Percentiles rank a stretch among this genome's conserved stretches.
Conservation (phyloP, 192 early-diverging fungal species). For the Neocallimastix lanati region DNA sequence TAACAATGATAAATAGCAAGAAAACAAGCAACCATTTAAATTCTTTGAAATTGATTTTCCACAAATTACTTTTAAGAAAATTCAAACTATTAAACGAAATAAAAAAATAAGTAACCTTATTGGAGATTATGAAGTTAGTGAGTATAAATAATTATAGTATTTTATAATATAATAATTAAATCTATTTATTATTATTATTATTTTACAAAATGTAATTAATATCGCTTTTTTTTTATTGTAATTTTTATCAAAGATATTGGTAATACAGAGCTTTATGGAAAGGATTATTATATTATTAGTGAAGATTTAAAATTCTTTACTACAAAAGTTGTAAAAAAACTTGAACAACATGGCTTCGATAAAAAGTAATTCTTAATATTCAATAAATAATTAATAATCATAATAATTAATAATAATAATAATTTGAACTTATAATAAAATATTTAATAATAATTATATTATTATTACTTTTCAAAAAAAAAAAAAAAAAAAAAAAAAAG, state of each 20-base stretch:
- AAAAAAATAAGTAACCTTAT: constrained; percentile 15
- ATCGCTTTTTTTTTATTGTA: not conserved
- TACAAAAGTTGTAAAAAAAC: constrained; percentile 27
- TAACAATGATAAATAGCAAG: constrained; percentile 2
- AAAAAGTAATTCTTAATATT: not conserved
- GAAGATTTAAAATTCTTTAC: constrained; percentile 64
- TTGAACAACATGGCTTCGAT: constrained; percentile 29
- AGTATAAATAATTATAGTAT: too few relatives aligned
- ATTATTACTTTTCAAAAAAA: too few relatives aligned
- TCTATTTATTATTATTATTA: too few relatives aligned
- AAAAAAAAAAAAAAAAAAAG: constrained; percentile 23
- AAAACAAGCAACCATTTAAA: constrained; percentile 9
- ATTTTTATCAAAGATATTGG: constrained; percentile 21
- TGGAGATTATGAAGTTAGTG: constrained; percentile 12
- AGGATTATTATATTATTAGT: constrained; percentile 49
- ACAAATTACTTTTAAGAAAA: constrained; percentile 69
- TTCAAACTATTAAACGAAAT: constrained; percentile 32
- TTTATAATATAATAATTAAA: too few relatives aligned
- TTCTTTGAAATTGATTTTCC: constrained; percentile 91
- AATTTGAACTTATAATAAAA: too few relatives aligned
- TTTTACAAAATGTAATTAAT: too few relatives aligned
- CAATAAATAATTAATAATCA: not conserved
- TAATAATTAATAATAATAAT: too few relatives aligned
- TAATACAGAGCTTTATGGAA: constrained; percentile 51
- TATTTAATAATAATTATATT: too few relatives aligned